These are phyloP conservation scores for Penicillium expansum DNA, from an alignment of 2,329 filamentous ascomycete genomes.

Conservation along the genomic window DNA sequence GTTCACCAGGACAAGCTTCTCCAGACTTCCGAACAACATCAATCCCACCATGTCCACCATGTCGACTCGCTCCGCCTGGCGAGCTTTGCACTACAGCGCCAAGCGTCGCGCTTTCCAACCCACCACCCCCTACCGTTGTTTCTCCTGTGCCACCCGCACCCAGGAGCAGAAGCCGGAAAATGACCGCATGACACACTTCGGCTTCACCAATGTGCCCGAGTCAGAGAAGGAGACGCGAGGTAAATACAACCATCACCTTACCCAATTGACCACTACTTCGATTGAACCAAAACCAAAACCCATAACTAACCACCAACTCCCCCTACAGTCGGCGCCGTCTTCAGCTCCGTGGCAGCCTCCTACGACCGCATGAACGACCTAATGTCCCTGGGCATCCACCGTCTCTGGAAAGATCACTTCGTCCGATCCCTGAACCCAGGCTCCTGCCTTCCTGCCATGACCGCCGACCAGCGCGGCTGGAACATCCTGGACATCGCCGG, in stretches of 20 bases:
- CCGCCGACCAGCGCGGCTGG: slow-evolving; percentile 51
- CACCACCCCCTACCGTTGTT: slow-evolving; percentile 46
- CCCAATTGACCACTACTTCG: background rate
- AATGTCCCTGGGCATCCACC: slow-evolving; percentile 96
- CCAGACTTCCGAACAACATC: slow-evolving; percentile 2
- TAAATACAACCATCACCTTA: slow-evolving; percentile 28
- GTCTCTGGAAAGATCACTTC: slow-evolving; percentile 97
- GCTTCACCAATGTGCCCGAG: slow-evolving; percentile 80
- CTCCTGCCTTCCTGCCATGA: slow-evolving; percentile 44
- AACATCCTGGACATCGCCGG: slow-evolving; percentile 93
- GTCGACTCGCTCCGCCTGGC: slow-evolving; percentile 38
- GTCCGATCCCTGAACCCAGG: slow-evolving; percentile 88
- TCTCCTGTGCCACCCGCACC: slow-evolving; percentile 49
- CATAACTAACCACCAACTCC: background rate
- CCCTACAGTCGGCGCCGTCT: slow-evolving; percentile 74
- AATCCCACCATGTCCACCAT: slow-evolving; percentile 22
- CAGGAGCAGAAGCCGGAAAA: slow-evolving; percentile 41
- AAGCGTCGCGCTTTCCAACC: slow-evolving; percentile 29
- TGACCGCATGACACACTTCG: slow-evolving; percentile 78
- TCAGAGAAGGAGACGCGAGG: slow-evolving; percentile 70
- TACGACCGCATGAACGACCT: slow-evolving; percentile 99
- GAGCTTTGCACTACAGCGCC: slow-evolving; percentile 36
- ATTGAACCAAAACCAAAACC: background rate
- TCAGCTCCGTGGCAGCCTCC: slow-evolving; percentile 88
- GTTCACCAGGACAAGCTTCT: slow-evolving; percentile 1